Evolutionary conservation across 257 asterid genomes (phyloP).

Genomic region (Forsythia viridissima): DNA sequence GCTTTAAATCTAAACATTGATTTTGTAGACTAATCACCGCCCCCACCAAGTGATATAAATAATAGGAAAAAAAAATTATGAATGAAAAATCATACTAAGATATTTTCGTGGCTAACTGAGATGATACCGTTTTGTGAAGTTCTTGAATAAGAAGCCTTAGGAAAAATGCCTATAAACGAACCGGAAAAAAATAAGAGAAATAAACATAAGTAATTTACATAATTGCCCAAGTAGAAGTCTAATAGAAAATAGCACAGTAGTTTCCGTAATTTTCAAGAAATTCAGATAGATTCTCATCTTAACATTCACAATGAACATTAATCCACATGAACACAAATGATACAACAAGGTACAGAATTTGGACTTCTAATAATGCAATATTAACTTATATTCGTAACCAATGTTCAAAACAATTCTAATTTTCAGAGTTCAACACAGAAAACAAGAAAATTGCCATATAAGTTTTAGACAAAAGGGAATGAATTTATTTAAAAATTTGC

Average conservation of each 20-base stretch:
- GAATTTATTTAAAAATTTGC: not conserved
- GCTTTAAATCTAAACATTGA: no score
- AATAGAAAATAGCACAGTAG: no score
- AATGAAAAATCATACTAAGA: no score
- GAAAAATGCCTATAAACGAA: slow-evolving; percentile 35
- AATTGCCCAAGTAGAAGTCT: not conserved
- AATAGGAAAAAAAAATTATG: no score
- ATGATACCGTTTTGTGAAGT: slow-evolving; percentile 38
- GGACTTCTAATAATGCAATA: not conserved
- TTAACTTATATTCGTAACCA: not conserved
- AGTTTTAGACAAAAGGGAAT: not conserved
- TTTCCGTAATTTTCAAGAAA: no score
- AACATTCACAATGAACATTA: not conserved
- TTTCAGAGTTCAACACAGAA: not conserved
- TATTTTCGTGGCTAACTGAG: slow-evolving; percentile 38
- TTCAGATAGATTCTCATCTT: not conserved
- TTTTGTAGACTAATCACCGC: no score
- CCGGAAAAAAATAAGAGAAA: not conserved
- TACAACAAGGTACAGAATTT: not conserved
- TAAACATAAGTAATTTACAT: not conserved
- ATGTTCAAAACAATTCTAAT: no score
- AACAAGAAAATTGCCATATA: not conserved
- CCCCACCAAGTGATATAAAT: no score
- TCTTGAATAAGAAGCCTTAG: slow-evolving; percentile 48
- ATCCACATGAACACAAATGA: no score